Conservation (phyloP, 495 filamentous ascomycete species). For the Friedmanniomyces simplex region DNA sequence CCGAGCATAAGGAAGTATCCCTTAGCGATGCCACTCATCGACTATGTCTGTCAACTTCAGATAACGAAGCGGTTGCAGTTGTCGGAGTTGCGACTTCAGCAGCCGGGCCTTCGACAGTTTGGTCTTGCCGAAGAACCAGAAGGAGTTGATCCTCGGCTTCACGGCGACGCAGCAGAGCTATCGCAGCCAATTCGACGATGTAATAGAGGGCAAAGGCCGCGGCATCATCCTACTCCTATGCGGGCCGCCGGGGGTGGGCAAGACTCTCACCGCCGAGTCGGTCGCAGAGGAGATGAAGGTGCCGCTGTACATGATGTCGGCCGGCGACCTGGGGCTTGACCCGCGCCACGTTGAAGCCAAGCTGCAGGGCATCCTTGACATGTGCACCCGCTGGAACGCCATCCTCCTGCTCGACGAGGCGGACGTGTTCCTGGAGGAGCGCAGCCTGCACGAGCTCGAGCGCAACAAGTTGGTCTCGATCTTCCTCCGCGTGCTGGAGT, state of each 20-base stretch:
- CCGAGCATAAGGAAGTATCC: too few relatives aligned
- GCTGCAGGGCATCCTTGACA: constrained; percentile 32
- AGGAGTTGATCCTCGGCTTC: constrained; percentile 44
- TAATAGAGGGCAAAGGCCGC: constrained; percentile 43
- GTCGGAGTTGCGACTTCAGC: constrained; percentile 37
- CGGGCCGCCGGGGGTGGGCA: constrained; percentile 33
- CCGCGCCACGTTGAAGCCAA: constrained; percentile 29
- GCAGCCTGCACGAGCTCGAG: constrained; percentile 30
- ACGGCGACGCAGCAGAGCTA: constrained; percentile 38
- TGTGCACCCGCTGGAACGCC: constrained; percentile 35
- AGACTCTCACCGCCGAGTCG: constrained; percentile 33
- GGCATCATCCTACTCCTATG: constrained; percentile 34
- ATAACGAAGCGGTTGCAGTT: too few relatives aligned
- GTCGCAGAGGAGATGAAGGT: constrained; percentile 34
- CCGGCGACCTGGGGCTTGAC: constrained; percentile 32
- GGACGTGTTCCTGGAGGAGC: constrained; percentile 54
- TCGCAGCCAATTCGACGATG: constrained; percentile 39
- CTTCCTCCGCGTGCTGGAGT: constrained; percentile 43
- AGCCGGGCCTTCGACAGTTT: constrained; percentile 37
- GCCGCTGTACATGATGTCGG: constrained; percentile 33
- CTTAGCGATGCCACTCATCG: too few relatives aligned
- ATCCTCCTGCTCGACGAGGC: constrained; percentile 54
- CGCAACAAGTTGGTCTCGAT: constrained; percentile 36
- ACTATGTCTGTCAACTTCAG: too few relatives aligned
- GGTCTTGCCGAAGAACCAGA: constrained; percentile 36